A percentile compares a stretch with the other conserved stretches of the same genome.
phyloP scores from a whole-genome alignment of 768 basidiomycete genomes.

The Lentinula lateritia region DNA sequence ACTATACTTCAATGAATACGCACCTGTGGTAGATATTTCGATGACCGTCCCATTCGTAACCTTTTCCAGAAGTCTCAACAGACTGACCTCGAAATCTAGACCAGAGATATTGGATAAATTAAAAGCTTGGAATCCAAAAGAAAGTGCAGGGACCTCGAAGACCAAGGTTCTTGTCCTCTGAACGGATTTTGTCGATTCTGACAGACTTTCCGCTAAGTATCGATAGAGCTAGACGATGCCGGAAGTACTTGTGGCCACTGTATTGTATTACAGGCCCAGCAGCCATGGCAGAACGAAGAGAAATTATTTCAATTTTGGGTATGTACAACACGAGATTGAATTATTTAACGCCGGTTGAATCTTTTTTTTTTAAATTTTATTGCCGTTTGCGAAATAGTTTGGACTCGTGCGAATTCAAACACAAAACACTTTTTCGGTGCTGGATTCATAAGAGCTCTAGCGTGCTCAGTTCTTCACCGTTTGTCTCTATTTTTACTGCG shows the following conservation, averaged over 20 bases:
- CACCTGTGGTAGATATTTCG: conserved; percentile 95
- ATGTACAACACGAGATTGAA: too few species aligned
- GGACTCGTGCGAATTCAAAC: too few species aligned
- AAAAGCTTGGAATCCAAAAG: background rate
- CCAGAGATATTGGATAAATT: background rate
- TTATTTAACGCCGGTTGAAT: too few species aligned
- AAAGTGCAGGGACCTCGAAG: conserved; percentile 57
- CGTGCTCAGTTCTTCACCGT: too few species aligned
- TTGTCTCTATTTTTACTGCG: too few species aligned
- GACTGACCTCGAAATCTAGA: conserved; percentile 87
- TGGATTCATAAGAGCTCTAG: too few species aligned
- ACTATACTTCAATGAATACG: conserved; percentile 13
- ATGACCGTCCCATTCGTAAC: conserved; percentile 91
- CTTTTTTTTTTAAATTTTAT: too few species aligned
- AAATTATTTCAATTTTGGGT: conserved; percentile 8
- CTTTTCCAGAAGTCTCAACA: conserved; percentile 83
- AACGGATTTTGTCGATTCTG: conserved; percentile 80
- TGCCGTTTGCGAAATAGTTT: too few species aligned
- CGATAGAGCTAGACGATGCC: conserved; percentile 83
- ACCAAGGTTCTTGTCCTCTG: conserved; percentile 93
- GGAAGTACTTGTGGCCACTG: conserved; percentile 77
- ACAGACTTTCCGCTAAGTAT: conserved; percentile 84
- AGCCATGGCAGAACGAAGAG: conserved; percentile 29
- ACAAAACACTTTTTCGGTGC: too few species aligned
- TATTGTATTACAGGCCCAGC: conserved; percentile 45